Evolutionary conservation across 768 basidiomycete species (phyloP), one percentile per base, ranked within the genome.

Genomic region (Pisolithus albus): DNA sequence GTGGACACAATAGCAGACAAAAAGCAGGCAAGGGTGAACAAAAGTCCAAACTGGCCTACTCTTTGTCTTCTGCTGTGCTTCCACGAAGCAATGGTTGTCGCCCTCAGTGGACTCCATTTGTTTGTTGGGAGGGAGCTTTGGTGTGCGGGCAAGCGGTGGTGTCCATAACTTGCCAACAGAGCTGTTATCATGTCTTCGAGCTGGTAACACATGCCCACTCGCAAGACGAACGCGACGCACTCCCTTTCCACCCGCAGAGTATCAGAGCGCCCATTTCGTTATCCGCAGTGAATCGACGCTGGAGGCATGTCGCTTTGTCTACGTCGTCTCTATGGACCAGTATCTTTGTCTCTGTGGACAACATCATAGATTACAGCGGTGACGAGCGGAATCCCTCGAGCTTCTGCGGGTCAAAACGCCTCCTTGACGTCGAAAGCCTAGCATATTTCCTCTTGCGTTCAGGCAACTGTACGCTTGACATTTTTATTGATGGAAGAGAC

Each of bases 401-500:
- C 36, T 16, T 26, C 37, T 21, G 36, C 21, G 24, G 34, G 32
- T 19, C 32, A 43, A 19, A 53, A 24, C 9, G 41, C 18, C 23
- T 44, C 47, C 13, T 76, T 11, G 69, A 77, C 55, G 69, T 66
- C 1, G 65, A 56, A 4, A 75, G 71, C 51, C 65, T 80, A 38
- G 56, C 57, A 7, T 59, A 69, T 6, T 78, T 72, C 60, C 69
- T 83, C 13, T 55, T 64, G 16, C 72, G 76, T 19, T 82, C 83
- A 4, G 65, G 71, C 16, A 72, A 69, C 26, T 71, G 71, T 55
- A 72, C 80, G 0, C 61, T 83, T 19, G 76, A 81, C 52, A 77
- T 84, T 50, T 69, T 80, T 41, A 75, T 83, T 42, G 80, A 82
- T 56, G 79, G 74, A 21, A 72, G 81, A 47, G 81, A 83, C 64